Evolutionary conservation across 2,329 filamentous ascomycete species (phyloP).

Genomic region (Colletotrichum zoysiae): DNA sequence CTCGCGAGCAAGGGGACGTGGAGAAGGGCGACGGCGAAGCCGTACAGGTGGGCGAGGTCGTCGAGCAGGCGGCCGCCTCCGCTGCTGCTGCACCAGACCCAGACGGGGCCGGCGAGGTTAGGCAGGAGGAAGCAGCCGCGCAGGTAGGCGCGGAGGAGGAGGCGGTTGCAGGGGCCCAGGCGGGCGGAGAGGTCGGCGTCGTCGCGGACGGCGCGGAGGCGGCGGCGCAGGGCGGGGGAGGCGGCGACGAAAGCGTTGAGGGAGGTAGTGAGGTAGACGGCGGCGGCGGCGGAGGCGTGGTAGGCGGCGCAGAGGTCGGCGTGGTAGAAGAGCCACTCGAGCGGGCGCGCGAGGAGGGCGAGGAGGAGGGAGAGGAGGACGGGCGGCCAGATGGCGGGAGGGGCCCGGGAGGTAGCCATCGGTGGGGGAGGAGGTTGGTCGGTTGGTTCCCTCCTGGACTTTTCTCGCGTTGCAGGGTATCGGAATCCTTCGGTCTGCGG

Average conservation of each 20-base stretch:
- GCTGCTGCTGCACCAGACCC: constrained; percentile 4
- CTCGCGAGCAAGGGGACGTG: constrained; percentile 19
- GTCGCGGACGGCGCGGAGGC: background rate
- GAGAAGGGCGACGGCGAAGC: constrained; percentile 27
- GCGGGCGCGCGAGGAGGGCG: background rate
- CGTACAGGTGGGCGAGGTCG: constrained; percentile 29
- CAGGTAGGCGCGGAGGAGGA: constrained; percentile 32
- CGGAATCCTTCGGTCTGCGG: too few species aligned
- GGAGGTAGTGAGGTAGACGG: constrained; percentile 17
- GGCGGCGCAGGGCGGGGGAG: background rate
- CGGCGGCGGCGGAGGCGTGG: constrained; percentile 17
- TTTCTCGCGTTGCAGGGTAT: background rate
- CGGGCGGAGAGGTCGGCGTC: background rate
- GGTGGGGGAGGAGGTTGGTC: too few species aligned
- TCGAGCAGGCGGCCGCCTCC: constrained; percentile 4
- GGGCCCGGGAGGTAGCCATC: background rate
- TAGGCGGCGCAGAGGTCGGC: constrained; percentile 21
- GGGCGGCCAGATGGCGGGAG: background rate
- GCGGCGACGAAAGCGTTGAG: constrained; percentile 18
- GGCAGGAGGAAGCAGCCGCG: constrained; percentile 27
- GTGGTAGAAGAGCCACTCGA: constrained; percentile 29
- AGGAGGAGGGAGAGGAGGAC: background rate
- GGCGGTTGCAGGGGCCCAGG: constrained; percentile 8
- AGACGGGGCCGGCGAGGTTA: constrained; percentile 30
- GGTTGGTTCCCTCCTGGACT: background rate